Conservation (phyloP, 2,329 filamentous ascomycete genomes). For the Knufia petricola region DNA sequence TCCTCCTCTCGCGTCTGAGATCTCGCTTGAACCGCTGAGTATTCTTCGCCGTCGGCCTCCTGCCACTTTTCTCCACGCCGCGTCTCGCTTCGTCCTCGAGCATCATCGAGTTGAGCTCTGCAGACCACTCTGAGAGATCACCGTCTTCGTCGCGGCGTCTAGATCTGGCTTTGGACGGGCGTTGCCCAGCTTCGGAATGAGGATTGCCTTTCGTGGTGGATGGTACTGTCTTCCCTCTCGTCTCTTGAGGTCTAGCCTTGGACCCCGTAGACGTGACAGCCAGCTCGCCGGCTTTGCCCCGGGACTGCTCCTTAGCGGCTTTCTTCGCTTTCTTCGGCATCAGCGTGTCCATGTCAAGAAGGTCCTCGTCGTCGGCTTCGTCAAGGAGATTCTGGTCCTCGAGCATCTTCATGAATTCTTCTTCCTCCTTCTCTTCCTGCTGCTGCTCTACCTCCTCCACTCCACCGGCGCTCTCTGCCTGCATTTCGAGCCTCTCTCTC, state of each 20-base stretch:
- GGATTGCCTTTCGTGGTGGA: no score
- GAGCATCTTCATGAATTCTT: slow-evolving; percentile 4
- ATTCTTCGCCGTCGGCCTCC: slow-evolving; percentile 7
- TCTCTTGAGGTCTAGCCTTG: no score
- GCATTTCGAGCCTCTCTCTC: slow-evolving; percentile 9
- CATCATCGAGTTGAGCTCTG: background rate
- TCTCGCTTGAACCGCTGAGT: slow-evolving; percentile 7
- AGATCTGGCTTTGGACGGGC: no score
- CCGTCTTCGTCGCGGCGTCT: background rate
- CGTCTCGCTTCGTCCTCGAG: slow-evolving; percentile 6
- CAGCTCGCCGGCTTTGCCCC: background rate
- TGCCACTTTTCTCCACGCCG: slow-evolving; percentile 1
- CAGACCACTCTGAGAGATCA: background rate
- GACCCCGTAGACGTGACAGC: background rate
- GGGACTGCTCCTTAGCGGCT: background rate
- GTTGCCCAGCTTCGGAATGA: no score
- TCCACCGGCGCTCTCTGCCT: background rate
- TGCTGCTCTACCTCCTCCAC: background rate
- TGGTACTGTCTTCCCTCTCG: no score
- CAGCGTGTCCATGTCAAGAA: slow-evolving; percentile 8
- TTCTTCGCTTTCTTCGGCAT: slow-evolving; percentile 9
- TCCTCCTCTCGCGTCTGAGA: slow-evolving; percentile 1
- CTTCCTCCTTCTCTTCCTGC: slow-evolving; percentile 5
- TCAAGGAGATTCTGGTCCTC: slow-evolving; percentile 6
- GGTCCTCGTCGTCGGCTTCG: slow-evolving; percentile 6